phyloP scores from a whole-genome alignment of 1,284 basidiomycete species.

The Apiotrichum montevideense region DNA sequence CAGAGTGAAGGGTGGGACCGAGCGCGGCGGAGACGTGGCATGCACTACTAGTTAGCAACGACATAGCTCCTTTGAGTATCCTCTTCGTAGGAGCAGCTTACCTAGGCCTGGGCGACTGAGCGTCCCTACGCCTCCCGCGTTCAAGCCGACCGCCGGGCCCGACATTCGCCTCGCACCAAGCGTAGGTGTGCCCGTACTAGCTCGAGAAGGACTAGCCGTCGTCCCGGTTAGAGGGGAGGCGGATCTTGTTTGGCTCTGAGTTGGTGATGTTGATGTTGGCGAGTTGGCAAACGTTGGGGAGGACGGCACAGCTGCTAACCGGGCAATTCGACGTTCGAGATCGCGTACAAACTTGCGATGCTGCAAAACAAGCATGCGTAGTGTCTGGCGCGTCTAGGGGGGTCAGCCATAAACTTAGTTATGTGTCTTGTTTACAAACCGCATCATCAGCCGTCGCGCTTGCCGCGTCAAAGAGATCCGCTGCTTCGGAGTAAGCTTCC shows the following conservation, averaged over 20 bases:
- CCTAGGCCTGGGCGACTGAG: constrained; percentile 1
- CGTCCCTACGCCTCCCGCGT: neutral
- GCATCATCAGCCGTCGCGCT: constrained; percentile 13
- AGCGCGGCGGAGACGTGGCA: constrained; percentile 13
- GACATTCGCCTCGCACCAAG: neutral
- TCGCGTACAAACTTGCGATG: constrained; percentile 39
- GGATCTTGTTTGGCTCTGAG: neutral
- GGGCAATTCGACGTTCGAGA: constrained; percentile 34
- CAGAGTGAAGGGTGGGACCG: constrained; percentile 32
- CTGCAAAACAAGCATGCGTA: constrained; percentile 38
- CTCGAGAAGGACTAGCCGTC: neutral
- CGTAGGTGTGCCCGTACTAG: neutral
- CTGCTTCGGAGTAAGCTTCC: constrained; percentile 32
- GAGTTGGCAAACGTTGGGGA: constrained; percentile 4
- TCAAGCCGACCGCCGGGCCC: constrained; percentile 5
- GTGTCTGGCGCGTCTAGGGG: constrained; percentile 19
- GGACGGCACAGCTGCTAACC: neutral
- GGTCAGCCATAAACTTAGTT: too few relatives aligned
- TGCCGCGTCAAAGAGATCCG: constrained; percentile 33
- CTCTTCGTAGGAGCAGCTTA: neutral
- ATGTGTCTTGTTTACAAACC: too few relatives aligned
- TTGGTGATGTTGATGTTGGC: neutral
- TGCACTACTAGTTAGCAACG: constrained; percentile 6
- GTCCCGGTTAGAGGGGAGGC: too few relatives aligned
- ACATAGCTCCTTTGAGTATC: neutral